Evolutionary conservation across 2,329 filamentous ascomycete genomes (phyloP).

Genomic region (Dactylonectria macrodidyma): DNA sequence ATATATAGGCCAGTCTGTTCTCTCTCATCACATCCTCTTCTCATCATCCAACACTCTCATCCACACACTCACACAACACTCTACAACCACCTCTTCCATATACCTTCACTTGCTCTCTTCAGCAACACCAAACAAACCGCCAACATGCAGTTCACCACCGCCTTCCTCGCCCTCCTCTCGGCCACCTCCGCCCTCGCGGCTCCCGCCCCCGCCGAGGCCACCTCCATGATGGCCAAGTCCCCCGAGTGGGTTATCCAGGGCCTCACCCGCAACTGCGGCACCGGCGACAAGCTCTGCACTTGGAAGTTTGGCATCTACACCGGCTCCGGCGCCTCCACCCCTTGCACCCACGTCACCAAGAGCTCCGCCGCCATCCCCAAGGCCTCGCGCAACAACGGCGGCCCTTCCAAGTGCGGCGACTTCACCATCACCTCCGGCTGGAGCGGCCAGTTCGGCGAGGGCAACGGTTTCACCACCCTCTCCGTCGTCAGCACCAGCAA

Average conservation of each 20-base stretch:
- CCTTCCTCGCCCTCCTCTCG: constrained; percentile 55
- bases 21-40: not conserved
- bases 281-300: constrained; percentile 57
- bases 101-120: constrained; percentile 12
- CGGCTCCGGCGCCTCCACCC: constrained; percentile 55
- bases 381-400: constrained; percentile 55
- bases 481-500: constrained; percentile 61
- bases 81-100: constrained; percentile 26
- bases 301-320: constrained; percentile 62
- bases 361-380: constrained; percentile 52
- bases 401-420: constrained; percentile 61
- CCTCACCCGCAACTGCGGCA: constrained; percentile 58
- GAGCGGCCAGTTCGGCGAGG: constrained; percentile 68
- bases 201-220: constrained; percentile 49
- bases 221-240: constrained; percentile 58
- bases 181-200: constrained; percentile 54
- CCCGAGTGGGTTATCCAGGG: constrained; percentile 60
- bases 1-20: constrained; percentile 29
- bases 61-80: constrained; percentile 10
- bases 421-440: constrained; percentile 69
- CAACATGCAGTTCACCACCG: constrained; percentile 62
- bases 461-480: constrained; percentile 68
- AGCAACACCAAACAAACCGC: constrained; percentile 33
- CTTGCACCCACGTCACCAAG: constrained; percentile 50
- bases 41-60: constrained; percentile 22